Conservation (phyloP, 305 asterid species). For the Caryopteris hybrid region DNA sequence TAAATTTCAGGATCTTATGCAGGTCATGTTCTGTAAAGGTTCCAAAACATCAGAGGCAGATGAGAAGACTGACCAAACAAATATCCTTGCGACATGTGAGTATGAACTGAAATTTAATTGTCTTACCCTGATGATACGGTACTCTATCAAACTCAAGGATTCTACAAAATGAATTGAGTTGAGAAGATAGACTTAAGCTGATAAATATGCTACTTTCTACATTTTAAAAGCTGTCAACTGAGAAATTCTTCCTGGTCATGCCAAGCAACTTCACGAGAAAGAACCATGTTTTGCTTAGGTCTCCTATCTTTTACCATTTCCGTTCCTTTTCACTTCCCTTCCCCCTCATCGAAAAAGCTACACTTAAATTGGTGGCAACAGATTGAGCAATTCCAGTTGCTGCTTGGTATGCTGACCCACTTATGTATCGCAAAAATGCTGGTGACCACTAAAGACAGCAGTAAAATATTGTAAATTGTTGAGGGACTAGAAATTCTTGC, state of each 20-base stretch:
- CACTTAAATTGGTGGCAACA: background rate
- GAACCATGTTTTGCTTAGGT: background rate
- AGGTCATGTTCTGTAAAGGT: background rate
- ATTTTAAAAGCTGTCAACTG: background rate
- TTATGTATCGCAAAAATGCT: background rate
- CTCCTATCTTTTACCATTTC: background rate
- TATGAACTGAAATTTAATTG: background rate
- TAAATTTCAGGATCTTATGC: background rate
- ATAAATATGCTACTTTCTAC: no score
- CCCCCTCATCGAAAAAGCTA: background rate
- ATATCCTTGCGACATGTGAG: background rate
- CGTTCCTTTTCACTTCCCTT: no score
- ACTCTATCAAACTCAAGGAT: background rate
- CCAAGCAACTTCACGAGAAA: background rate
- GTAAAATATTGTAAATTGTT: background rate
- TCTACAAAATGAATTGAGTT: background rate
- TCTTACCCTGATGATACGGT: background rate
- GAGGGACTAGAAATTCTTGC: slow-evolving; percentile 31
- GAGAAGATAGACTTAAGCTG: background rate
- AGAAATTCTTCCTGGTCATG: background rate
- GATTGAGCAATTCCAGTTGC: background rate
- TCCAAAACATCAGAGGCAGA: background rate
- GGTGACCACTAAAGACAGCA: background rate
- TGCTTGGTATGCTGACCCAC: background rate
- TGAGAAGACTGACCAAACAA: no score